Evolutionary conservation across 2,329 filamentous ascomycete species (phyloP), one percentile per base, ranked within the genome.

Genomic region (Aspergillus brasiliensis): DNA sequence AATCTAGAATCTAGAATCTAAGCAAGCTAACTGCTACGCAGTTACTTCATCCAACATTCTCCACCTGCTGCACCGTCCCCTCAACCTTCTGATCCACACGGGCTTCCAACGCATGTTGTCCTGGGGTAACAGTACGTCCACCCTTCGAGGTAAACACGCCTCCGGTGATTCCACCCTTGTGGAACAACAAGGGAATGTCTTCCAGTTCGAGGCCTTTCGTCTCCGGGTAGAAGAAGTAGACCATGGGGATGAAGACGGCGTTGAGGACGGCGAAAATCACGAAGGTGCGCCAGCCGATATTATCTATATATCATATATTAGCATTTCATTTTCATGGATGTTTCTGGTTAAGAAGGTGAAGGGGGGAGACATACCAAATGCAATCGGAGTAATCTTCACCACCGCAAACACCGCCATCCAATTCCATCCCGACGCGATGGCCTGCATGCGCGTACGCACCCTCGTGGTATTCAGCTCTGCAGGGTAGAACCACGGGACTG

Each of bases 191-290:
- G 8, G 65, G 62, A 3, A 90, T 86, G 67, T 89, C 87, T 66
- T 90, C 87, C 0, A 90, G 78, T 0, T 84, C 85, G 2, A 88
- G 72, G 0, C 85, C 80, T 69, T 88, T 88, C 0, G 87, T 89
- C 72, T 89, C 86, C 0, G 86, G 86, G 3, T 88, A 87, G 66
- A 86, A 82, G 69, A 86, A 86, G 77, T 83, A 89, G 46, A 88
- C 83, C 48, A 87, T 86, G 0, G 79, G 79, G 15, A 82, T 73
- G 60, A 70, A 68, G 8, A 58, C 48, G 17, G 56, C 52, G 59
- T 62, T 69, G 8, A 71, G 63, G 19, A 62, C 52, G 0, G 69
- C 68, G 37, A 71, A 72, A 38, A 72, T 73, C 31, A 72, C 69
- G 38, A 72, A 74, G 4, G 68, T 72, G 49, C 62, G 61, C 69